Evolutionary conservation across 495 filamentous ascomycete genomes (phyloP), one percentile per base, ranked within the genome.

Genomic region (Astrothelium subdiscretum): DNA sequence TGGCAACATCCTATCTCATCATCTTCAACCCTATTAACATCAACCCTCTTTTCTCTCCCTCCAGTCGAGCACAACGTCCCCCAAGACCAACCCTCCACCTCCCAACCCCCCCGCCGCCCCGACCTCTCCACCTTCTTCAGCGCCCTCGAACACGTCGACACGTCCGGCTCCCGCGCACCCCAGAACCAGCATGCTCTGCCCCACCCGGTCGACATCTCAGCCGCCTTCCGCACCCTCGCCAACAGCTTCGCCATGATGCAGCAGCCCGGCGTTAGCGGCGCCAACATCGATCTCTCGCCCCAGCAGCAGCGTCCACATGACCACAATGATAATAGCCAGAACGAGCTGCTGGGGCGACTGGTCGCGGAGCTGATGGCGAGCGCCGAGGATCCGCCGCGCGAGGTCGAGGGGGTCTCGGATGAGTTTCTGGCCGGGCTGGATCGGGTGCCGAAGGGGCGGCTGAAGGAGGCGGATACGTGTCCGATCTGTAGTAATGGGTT

Each of bases 91-190:
- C 60, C 68, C 62, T 66, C 76, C 59, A 64, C 69, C 62, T 40
- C 77, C 66, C 67, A 77, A 68, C 73, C 75, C 31, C 77, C 75
- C 43, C 88, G 89, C 54, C 88, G 89, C 54, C 84, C 90, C 40
- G 90, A 95, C 76, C 87, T 96, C 75, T 86, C 87, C 54, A 89
- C 86, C 73, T 97, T 97, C 83, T 91, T 87, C 78, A 78, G 85
- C 48, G 85, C 87, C 57, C 85, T 95, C 58, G 81, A 87, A 67
- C 79, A 82, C 62, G 83, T 88, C 63, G 75, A 78, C 62, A 81
- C 77, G 20, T 72, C 79, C 15, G 73, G 76, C 64, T 68, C 71
- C 59, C 68, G 73, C 40, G 69, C 71, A 61, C 72, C 78, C 57
- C 68, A 78, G 65, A 87, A 86, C 71, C 78, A 78, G 10, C 83